Evolutionary conservation across 208 protist genomes (phyloP).

Genomic region (Blastocrithidia nonstop): DNA sequence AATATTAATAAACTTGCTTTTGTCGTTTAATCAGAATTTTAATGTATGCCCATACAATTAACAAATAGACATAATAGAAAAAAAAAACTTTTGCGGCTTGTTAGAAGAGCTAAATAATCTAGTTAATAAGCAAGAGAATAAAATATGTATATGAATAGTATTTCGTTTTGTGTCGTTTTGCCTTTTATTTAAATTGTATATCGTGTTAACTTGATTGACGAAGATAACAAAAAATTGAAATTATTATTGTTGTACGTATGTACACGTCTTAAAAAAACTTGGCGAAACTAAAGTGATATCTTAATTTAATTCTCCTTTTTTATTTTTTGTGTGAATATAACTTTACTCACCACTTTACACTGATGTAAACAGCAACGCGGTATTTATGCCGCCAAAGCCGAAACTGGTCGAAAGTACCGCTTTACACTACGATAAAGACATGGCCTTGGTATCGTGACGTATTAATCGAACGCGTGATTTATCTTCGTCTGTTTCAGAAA

Average conservation of each 20-base stretch:
- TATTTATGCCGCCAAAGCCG: conserved; percentile 95
- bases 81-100: no score
- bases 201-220: no score
- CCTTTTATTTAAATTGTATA: no score
- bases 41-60: no score
- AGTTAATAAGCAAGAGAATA: no score
- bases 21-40: no score
- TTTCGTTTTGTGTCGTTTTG: no score
- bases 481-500: conserved; percentile 7
- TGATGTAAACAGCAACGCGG: conserved; percentile 61
- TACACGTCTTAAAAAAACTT: conserved; percentile 5
- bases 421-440: conserved; percentile 11
- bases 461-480: not conserved
- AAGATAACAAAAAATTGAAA: no score
- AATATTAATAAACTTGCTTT: no score
- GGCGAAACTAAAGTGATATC: conserved; percentile 3
- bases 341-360: conserved; percentile 4
- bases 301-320: not conserved
- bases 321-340: conserved; percentile 3
- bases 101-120: no score
- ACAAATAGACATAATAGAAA: no score
- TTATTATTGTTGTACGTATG: not conserved
- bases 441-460: not conserved
- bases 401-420: conserved; percentile 91
- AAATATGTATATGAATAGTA: no score